A percentile compares a stretch with the other conserved stretches of the same genome.
These are phyloP conservation scores for Amanita rubescens DNA, from an alignment of 768 basidiomycete genomes.

Conservation along the genomic window DNA sequence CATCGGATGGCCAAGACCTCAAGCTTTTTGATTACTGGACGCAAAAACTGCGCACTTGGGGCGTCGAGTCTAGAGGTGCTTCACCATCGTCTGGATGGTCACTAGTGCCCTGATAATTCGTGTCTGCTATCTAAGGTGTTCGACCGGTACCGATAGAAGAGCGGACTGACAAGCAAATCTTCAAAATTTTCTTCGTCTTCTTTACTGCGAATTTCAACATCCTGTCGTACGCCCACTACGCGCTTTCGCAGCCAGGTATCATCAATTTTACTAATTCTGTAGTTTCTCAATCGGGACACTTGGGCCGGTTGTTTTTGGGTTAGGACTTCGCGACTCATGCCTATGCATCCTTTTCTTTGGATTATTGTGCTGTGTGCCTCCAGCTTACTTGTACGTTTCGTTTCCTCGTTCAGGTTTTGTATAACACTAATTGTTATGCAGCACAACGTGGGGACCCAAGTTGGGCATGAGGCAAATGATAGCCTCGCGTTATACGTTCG, in stretches of 20 bases:
- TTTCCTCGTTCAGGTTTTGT: background rate
- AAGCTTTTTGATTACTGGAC: background rate
- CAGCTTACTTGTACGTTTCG: slow-evolving; percentile 51
- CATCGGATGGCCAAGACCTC: background rate
- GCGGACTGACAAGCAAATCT: slow-evolving; percentile 52
- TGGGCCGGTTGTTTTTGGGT: slow-evolving; percentile 51
- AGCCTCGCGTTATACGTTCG: slow-evolving; percentile 41
- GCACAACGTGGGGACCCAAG: slow-evolving; percentile 72
- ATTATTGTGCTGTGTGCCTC: slow-evolving; percentile 46
- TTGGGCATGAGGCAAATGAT: slow-evolving; percentile 86
- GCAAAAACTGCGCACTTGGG: slow-evolving; percentile 7
- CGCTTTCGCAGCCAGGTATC: background rate
- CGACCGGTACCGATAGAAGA: slow-evolving; percentile 48
- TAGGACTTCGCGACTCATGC: slow-evolving; percentile 56
- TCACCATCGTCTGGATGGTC: too few species aligned
- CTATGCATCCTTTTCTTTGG: slow-evolving; percentile 65
- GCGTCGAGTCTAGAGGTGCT: slow-evolving; percentile 29
- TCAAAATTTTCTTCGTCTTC: slow-evolving; percentile 73
- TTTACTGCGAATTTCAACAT: slow-evolving; percentile 70
- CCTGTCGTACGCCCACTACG: slow-evolving; percentile 32
- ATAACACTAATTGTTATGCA: slow-evolving; percentile 9
- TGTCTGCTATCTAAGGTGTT: slow-evolving; percentile 39
- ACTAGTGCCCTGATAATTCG: too few species aligned
- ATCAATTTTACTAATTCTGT: background rate
- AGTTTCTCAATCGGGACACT: slow-evolving; percentile 65